phyloP scores from a whole-genome alignment of 208 protist genomes.

The Wallacemonas sp. region DNA sequence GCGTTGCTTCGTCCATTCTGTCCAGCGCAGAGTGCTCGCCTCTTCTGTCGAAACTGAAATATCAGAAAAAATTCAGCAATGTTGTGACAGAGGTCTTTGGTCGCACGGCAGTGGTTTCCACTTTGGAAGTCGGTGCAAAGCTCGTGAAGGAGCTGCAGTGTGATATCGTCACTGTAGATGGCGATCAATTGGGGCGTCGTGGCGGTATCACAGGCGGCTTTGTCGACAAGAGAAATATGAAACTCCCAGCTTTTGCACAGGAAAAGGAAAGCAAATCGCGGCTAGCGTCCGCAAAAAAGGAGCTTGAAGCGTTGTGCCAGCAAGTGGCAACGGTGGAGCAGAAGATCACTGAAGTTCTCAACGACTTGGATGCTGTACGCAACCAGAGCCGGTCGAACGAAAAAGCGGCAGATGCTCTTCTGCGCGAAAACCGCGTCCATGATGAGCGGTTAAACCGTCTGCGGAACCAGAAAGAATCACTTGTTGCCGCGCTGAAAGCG shows the following conservation, averaged over 20 bases:
- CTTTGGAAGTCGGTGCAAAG: constrained; percentile 79
- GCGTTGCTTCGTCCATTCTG: constrained; percentile 36
- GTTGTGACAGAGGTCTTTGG: constrained; percentile 95
- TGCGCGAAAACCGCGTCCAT: constrained; percentile 44
- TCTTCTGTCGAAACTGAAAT: constrained; percentile 82
- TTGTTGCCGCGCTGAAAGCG: constrained; percentile 33
- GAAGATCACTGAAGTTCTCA: constrained; percentile 72
- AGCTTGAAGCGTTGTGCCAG: constrained; percentile 63
- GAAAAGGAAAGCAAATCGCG: constrained; percentile 39
- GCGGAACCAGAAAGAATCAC: constrained; percentile 46
- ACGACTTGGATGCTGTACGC: constrained; percentile 67
- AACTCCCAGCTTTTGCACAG: constrained; percentile 58
- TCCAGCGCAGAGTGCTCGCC: constrained; percentile 61
- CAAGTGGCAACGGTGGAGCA: constrained; percentile 74
- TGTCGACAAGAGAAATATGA: constrained; percentile 82
- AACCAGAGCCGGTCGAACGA: constrained; percentile 51
- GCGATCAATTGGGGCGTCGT: constrained; percentile 82
- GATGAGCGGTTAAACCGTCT: constrained; percentile 32
- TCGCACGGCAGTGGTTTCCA: constrained; percentile 85
- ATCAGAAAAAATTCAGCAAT: constrained; percentile 65
- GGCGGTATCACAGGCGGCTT: constrained; percentile 97
- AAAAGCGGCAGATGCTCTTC: constrained; percentile 35
- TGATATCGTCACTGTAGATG: constrained; percentile 95
- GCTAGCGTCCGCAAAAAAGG: constrained; percentile 27
- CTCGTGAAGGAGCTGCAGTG: constrained; percentile 72